Conservation (phyloP, 306 rosid genomes). For the Potentilla sterilis region DNA sequence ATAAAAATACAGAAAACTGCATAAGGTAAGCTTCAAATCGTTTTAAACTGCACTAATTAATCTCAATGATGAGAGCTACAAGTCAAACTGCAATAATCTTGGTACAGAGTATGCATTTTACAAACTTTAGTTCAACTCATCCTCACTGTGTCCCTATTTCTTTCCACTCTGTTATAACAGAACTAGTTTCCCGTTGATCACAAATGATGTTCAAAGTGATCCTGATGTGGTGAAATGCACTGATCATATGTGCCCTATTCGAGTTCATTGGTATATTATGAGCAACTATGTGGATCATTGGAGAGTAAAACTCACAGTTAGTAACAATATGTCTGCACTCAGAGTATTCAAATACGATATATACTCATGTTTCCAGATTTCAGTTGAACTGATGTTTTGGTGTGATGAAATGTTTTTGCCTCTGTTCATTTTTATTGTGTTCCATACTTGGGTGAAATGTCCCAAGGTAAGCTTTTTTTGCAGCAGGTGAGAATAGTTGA, state of each 20-base stretch:
- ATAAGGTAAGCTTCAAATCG: constrained; percentile 31
- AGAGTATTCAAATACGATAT: neutral
- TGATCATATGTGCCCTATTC: constrained; percentile 75
- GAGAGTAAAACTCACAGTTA: constrained; percentile 79
- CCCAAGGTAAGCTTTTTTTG: neutral
- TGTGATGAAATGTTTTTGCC: neutral
- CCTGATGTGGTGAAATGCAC: constrained; percentile 44
- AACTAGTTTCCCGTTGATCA: constrained; percentile 22
- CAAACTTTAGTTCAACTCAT: constrained; percentile 12
- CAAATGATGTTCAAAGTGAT: constrained; percentile 5
- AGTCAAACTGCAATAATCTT: neutral
- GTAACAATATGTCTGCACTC: constrained; percentile 20
- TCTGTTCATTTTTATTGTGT: neutral
- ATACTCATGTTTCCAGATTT: neutral
- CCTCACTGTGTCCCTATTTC: neutral
- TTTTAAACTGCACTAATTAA: neutral
- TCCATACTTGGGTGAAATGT: neutral
- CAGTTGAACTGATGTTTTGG: neutral
- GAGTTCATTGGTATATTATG: constrained; percentile 80
- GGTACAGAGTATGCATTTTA: neutral
- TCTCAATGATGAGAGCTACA: neutral
- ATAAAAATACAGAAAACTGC: constrained; percentile 35
- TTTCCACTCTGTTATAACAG: constrained; percentile 30
- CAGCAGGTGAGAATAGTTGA: neutral
- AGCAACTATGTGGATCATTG: constrained; percentile 60